Evolutionary conservation across 257 asterid genomes (phyloP).

Genomic region (Catharanthus roseus): DNA sequence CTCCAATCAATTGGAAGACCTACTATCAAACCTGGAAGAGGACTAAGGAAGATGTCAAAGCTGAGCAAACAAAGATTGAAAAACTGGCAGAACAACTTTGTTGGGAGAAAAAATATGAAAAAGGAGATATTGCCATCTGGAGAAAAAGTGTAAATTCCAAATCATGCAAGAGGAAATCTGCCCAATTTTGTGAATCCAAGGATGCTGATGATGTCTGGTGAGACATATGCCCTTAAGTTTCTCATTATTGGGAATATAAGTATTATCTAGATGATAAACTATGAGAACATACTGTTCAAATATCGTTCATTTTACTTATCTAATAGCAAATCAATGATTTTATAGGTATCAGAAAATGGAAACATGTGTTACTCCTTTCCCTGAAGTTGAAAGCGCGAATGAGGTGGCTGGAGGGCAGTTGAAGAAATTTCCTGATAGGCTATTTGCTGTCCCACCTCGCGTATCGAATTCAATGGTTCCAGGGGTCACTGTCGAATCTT

Average conservation of each 20-base stretch:
- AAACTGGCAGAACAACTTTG: conserved; percentile 83
- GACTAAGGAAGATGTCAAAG: conserved; percentile 65
- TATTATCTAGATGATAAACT: neutral
- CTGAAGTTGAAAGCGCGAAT: conserved; percentile 42
- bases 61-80: conserved; percentile 73
- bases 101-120: conserved; percentile 97
- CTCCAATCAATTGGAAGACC: conserved; percentile 94
- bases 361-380: conserved; percentile 61
- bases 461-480: conserved; percentile 56
- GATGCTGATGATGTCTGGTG: conserved; percentile 74
- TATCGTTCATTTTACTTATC: neutral
- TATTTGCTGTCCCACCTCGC: conserved; percentile 70
- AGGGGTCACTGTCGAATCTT: conserved; percentile 56
- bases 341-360: conserved; percentile 83
- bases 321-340: conserved; percentile 10
- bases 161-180: conserved; percentile 57
- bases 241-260: neutral
- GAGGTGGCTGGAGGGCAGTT: conserved; percentile 64
- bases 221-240: conserved; percentile 21
- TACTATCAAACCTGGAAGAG: conserved; percentile 78
- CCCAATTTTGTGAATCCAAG: conserved; percentile 45
- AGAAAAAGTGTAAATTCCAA: conserved; percentile 53
- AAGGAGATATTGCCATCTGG: conserved; percentile 80
- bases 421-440: conserved; percentile 74
- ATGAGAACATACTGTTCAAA: neutral